Percentiles rank a stretch among this genome's conserved stretches.
These are phyloP conservation scores for Zancudomyces culisetae DNA, from an alignment of 371 early-diverging fungal genomes.

Conservation along the genomic window DNA sequence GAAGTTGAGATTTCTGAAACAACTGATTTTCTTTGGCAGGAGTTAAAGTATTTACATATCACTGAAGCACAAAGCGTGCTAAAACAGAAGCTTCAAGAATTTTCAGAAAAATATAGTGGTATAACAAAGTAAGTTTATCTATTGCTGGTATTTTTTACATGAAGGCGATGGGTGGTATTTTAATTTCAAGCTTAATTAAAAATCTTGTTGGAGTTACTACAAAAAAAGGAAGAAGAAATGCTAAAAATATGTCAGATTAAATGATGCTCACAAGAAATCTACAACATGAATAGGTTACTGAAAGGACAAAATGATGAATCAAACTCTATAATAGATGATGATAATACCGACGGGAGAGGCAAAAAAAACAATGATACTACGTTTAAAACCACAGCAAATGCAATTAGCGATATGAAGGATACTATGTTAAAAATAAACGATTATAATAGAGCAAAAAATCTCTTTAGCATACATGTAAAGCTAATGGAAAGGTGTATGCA, in stretches of 20 bases:
- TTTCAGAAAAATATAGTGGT: conserved; percentile 41
- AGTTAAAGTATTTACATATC: conserved; percentile 82
- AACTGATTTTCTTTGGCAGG: conserved; percentile 55
- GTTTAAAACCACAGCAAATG: too few species aligned
- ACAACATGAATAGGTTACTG: background rate
- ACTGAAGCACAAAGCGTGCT: conserved; percentile 72
- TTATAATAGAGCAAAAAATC: too few species aligned
- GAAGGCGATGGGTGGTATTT: too few species aligned
- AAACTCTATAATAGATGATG: too few species aligned
- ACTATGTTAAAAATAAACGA: too few species aligned
- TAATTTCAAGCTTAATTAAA: too few species aligned
- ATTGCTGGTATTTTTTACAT: background rate
- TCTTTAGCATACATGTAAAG: too few species aligned
- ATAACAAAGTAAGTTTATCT: conserved; percentile 13
- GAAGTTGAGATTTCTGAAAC: conserved; percentile 36
- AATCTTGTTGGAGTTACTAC: background rate
- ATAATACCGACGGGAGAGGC: too few species aligned
- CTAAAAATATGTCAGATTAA: background rate
- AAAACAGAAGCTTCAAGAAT: conserved; percentile 56
- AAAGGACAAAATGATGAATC: too few species aligned
- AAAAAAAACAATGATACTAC: too few species aligned
- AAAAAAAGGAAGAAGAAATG: background rate
- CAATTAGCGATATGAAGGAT: too few species aligned
- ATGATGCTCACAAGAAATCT: conserved; percentile 20
- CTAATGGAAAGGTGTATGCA: too few species aligned